Evolutionary conservation across 352 stramenopile genomes (phyloP).

Genomic region (Detonula confervacea): DNA sequence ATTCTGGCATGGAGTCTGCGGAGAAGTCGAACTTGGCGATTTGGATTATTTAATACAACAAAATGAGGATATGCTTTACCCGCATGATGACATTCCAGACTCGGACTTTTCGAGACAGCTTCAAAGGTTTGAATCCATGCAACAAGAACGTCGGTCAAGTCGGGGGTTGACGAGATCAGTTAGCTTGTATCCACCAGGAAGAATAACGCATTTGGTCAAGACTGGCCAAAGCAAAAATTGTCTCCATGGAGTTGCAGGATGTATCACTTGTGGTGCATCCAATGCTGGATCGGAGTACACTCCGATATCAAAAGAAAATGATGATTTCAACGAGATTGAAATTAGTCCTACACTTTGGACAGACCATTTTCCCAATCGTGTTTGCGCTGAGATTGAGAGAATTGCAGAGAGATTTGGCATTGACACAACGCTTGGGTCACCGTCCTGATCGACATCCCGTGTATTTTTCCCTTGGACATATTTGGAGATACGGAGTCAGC

Average conservation of each 20-base stretch:
- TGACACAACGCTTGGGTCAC: conserved; percentile 16
- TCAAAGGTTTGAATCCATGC: conserved; percentile 67
- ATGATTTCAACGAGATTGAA: conserved; percentile 86
- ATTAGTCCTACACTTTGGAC: conserved; percentile 82
- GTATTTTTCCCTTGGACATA: too few relatives aligned
- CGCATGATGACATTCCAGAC: conserved; percentile 61
- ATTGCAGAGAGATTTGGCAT: conserved; percentile 61
- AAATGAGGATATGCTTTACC: conserved; percentile 79
- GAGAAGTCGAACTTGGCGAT: conserved; percentile 51
- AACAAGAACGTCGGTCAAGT: conserved; percentile 62
- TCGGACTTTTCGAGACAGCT: conserved; percentile 73
- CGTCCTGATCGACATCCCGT: too few relatives aligned
- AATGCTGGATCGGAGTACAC: conserved; percentile 82
- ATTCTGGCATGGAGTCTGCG: conserved; percentile 36
- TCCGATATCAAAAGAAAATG: conserved; percentile 78
- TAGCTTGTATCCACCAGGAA: conserved; percentile 75
- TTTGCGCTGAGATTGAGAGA: conserved; percentile 66
- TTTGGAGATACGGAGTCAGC: too few relatives aligned
- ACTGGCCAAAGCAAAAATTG: conserved; percentile 69
- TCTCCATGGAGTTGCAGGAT: conserved; percentile 50
- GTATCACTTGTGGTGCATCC: conserved; percentile 70
- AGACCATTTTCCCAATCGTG: conserved; percentile 82
- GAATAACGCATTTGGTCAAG: conserved; percentile 84
- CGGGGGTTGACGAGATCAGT: conserved; percentile 62
- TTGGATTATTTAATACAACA: conserved; percentile 61